These are phyloP conservation scores for Botryotinia narcissicola DNA, from an alignment of 2,329 filamentous ascomycete genomes.

Conservation along the genomic window DNA sequence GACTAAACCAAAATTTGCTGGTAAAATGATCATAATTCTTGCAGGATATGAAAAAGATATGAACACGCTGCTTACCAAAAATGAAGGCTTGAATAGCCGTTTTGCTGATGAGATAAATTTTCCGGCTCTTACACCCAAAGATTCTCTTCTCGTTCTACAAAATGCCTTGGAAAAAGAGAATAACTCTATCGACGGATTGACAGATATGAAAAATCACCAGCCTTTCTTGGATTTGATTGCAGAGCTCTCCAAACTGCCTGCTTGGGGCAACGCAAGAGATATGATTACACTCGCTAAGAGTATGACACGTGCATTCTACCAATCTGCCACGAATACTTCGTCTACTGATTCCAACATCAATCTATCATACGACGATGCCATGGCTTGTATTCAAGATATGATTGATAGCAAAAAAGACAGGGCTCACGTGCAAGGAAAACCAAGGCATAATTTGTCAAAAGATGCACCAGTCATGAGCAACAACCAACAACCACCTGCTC, in stretches of 20 bases:
- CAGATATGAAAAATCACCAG: conserved; percentile 33
- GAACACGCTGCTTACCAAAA: conserved; percentile 49
- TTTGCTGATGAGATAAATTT: conserved; percentile 54
- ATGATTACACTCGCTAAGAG: conserved; percentile 47
- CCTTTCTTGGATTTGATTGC: conserved; percentile 37
- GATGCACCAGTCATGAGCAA: conserved; percentile 18
- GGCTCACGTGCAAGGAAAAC: not conserved
- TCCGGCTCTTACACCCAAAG: conserved; percentile 33
- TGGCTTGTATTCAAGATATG: conserved; percentile 32
- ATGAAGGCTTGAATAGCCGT: conserved; percentile 53
- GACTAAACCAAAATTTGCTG: conserved; percentile 46
- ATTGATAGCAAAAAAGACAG: conserved; percentile 26
- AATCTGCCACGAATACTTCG: conserved; percentile 23
- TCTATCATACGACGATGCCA: conserved; percentile 25
- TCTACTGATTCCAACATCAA: conserved; percentile 24
- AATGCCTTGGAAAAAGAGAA: conserved; percentile 38
- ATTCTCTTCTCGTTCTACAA: conserved; percentile 43
- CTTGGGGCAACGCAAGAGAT: conserved; percentile 55
- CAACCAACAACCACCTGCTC: not conserved
- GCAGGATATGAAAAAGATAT: conserved; percentile 58
- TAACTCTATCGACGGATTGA: conserved; percentile 26
- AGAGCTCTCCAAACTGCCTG: conserved; percentile 41
- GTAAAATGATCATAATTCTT: conserved; percentile 55
- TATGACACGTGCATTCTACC: conserved; percentile 41
- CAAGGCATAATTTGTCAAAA: not conserved